Evolutionary conservation across 2,329 filamentous ascomycete genomes (phyloP).

Genomic region (Orbilia oligospora): DNA sequence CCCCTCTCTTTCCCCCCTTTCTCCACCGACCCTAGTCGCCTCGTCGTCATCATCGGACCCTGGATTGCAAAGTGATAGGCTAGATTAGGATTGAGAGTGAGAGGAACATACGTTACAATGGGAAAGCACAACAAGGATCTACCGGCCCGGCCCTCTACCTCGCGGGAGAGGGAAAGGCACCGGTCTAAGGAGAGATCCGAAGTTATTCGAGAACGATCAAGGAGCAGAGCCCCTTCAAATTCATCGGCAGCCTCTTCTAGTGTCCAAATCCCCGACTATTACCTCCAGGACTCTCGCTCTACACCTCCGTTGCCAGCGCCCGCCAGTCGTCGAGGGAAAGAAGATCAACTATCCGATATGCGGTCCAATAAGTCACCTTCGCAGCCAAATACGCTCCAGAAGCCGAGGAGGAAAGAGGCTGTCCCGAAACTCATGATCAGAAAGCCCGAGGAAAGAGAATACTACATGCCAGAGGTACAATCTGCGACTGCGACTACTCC

Average conservation of each 20-base stretch:
- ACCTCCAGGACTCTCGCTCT: slow-evolving; percentile 45
- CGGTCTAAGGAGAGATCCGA: slow-evolving; percentile 47
- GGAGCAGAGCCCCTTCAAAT: slow-evolving; percentile 54
- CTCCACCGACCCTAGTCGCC: slow-evolving; percentile 20
- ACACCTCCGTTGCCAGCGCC: slow-evolving; percentile 50
- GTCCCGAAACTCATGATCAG: slow-evolving; percentile 53
- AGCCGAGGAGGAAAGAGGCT: slow-evolving; percentile 40
- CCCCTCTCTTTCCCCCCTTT: slow-evolving; percentile 2
- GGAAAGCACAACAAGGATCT: slow-evolving; percentile 56
- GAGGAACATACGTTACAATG: slow-evolving; percentile 39
- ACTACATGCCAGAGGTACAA: slow-evolving; percentile 38
- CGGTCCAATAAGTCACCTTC: slow-evolving; percentile 28
- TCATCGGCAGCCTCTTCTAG: slow-evolving; percentile 47
- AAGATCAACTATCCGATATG: slow-evolving; percentile 35
- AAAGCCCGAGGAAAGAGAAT: slow-evolving; percentile 45
- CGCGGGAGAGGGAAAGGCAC: slow-evolving; percentile 51
- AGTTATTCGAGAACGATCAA: slow-evolving; percentile 54
- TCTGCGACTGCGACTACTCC: slow-evolving; percentile 49
- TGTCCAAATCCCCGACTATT: slow-evolving; percentile 53
- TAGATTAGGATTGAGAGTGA: slow-evolving; percentile 27
- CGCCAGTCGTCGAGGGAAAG: slow-evolving; percentile 28
- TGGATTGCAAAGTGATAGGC: slow-evolving; percentile 38
- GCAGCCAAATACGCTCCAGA: slow-evolving; percentile 46
- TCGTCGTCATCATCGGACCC: slow-evolving; percentile 35
- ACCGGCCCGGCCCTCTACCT: slow-evolving; percentile 52